Conservation (phyloP, 371 early-diverging fungal genomes). For the Parasitella parasitica region DNA sequence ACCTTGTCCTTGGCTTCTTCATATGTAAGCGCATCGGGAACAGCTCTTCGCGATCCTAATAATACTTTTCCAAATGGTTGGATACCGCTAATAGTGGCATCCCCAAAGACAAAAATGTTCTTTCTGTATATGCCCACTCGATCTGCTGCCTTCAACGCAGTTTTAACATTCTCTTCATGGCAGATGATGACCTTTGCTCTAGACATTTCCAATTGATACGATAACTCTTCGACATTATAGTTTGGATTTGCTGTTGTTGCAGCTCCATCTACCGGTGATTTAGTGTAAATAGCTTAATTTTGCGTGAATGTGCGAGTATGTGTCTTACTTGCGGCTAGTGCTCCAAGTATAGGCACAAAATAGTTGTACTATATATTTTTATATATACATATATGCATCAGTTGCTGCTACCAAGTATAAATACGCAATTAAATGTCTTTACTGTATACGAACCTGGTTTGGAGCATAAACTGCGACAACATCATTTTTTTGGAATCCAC, state of each 20-base stretch:
- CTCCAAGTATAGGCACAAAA: slow-evolving; percentile 33
- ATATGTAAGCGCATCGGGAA: slow-evolving; percentile 16
- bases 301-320: background rate
- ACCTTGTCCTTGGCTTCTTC: slow-evolving; percentile 40
- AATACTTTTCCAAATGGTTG: slow-evolving; percentile 37
- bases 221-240: slow-evolving; percentile 74
- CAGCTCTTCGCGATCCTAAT: slow-evolving; percentile 1
- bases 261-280: slow-evolving; percentile 50
- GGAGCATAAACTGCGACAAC: slow-evolving; percentile 71
- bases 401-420: no score
- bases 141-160: slow-evolving; percentile 59
- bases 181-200: slow-evolving; percentile 62
- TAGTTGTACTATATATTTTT: slow-evolving; percentile 52
- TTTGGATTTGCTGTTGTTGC: slow-evolving; percentile 73
- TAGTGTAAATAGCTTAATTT: background rate
- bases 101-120: slow-evolving; percentile 65
- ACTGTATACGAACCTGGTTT: slow-evolving; percentile 49
- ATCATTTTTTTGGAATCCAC: slow-evolving; percentile 63
- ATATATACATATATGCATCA: no score
- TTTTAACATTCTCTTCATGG: slow-evolving; percentile 45
- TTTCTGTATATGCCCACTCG: slow-evolving; percentile 49
- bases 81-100: slow-evolving; percentile 33
- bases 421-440: background rate
- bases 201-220: slow-evolving; percentile 68
- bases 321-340: slow-evolving; percentile 38